Conservation (phyloP, 805 yeast species). For the Nakazawaea siamensis region DNA sequence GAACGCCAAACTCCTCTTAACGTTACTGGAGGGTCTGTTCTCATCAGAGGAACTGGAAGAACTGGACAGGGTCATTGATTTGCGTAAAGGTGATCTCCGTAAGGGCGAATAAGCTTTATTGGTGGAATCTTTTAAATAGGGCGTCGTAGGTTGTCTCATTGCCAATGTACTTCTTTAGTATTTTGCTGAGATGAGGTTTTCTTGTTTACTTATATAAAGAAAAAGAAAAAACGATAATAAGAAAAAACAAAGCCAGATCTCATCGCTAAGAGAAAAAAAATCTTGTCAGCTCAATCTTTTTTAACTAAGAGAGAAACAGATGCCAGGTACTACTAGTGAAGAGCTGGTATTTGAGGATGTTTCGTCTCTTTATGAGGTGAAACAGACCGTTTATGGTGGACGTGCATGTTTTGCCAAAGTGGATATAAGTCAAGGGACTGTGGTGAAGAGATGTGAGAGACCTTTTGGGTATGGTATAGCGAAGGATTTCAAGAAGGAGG, state of each 20-base stretch:
- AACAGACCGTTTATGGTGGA: constrained; percentile 44
- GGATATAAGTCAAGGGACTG: constrained; percentile 31
- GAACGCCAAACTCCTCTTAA: too few relatives aligned
- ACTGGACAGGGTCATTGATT: too few relatives aligned
- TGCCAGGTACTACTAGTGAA: too few relatives aligned
- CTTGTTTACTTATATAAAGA: neutral
- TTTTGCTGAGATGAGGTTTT: neutral
- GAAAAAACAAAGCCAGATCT: neutral
- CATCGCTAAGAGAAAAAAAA: constrained; percentile 1
- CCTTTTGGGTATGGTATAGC: constrained; percentile 42
- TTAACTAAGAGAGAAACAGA: too few relatives aligned
- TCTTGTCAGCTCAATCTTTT: too few relatives aligned
- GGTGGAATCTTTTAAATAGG: too few relatives aligned
- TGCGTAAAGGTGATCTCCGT: too few relatives aligned
- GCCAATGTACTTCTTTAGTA: neutral
- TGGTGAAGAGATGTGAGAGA: constrained; percentile 27
- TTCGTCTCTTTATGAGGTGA: too few relatives aligned
- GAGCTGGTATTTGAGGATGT: too few relatives aligned
- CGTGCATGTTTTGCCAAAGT: constrained; percentile 48
- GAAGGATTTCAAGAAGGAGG: constrained; percentile 53
- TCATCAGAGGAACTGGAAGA: too few relatives aligned
- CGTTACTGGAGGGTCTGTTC: too few relatives aligned
- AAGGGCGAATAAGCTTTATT: too few relatives aligned
- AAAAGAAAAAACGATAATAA: neutral
- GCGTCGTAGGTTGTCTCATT: neutral